phyloP scores from a whole-genome alignment of 1,284 basidiomycete genomes.

The Anthracocystis setariae region DNA sequence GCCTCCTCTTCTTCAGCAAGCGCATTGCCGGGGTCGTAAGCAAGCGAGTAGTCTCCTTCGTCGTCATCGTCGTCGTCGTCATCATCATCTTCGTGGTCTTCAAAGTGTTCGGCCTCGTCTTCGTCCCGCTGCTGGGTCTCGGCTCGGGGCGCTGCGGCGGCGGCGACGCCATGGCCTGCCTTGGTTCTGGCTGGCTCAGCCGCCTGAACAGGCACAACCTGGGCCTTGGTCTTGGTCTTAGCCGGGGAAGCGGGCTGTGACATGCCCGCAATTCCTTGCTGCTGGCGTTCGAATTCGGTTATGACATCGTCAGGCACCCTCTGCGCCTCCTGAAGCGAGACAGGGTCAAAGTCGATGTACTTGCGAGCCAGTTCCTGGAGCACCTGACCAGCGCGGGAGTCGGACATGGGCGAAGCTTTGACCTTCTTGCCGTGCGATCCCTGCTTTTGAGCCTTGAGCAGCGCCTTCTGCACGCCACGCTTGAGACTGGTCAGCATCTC shows the following conservation, averaged over 20 bases:
- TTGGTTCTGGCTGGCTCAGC: conserved; percentile 6
- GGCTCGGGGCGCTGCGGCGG: conserved; percentile 17
- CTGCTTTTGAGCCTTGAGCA: conserved; percentile 30
- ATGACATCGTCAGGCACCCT: conserved; percentile 33
- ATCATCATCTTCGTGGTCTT: conserved; percentile 24
- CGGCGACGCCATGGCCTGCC: conserved; percentile 3
- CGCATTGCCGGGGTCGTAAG: conserved; percentile 58
- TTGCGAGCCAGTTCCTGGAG: conserved; percentile 58
- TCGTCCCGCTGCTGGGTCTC: conserved; percentile 14
- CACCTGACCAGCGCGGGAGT: conserved; percentile 57
- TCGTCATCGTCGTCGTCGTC: conserved; percentile 30
- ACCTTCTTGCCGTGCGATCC: conserved; percentile 11
- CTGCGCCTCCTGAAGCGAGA: conserved; percentile 46
- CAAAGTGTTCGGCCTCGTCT: conserved; percentile 30
- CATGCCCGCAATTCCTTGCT: conserved; percentile 11
- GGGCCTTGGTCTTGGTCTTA: conserved; percentile 7
- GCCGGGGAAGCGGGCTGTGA: conserved; percentile 15
- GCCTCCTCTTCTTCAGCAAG: conserved; percentile 58
- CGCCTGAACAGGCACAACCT: conserved; percentile 14
- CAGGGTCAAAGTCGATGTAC: conserved; percentile 63
- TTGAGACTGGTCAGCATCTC: conserved; percentile 35
- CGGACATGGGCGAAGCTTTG: conserved; percentile 30
- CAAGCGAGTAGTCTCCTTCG: conserved; percentile 29
- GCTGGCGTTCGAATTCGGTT: conserved; percentile 41
- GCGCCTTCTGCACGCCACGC: conserved; percentile 37